Percentiles rank a stretch among this genome's conserved stretches.
phyloP scores from a whole-genome alignment of 768 basidiomycete genomes.

The Lanmaoa rubissima region DNA sequence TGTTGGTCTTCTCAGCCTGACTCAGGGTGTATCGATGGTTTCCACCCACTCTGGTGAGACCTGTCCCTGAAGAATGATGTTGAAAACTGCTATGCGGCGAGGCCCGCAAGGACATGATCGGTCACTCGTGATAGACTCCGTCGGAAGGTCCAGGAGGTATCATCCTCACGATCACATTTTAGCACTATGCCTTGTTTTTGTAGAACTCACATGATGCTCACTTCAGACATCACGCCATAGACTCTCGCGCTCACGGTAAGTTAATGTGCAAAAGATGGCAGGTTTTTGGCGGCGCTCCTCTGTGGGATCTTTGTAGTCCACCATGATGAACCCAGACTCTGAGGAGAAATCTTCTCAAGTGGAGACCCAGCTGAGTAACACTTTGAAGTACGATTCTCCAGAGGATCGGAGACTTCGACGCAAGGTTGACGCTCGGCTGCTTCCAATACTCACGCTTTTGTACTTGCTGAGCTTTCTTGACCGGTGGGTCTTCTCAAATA shows the following conservation, averaged over 20 bases:
- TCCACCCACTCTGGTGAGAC: background rate
- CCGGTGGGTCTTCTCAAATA: slow-evolving; percentile 23
- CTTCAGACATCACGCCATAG: slow-evolving; percentile 8
- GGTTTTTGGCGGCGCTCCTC: background rate
- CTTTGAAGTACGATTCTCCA: background rate
- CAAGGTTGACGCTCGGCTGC: slow-evolving; percentile 36
- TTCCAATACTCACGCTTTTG: slow-evolving; percentile 40
- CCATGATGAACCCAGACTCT: slow-evolving; percentile 8
- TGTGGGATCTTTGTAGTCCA: background rate
- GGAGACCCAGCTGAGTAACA: background rate
- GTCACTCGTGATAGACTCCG: background rate
- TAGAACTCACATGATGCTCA: background rate
- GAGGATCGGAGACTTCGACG: slow-evolving; percentile 29
- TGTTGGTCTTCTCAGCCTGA: background rate
- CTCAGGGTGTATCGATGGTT: background rate
- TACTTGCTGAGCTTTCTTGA: slow-evolving; percentile 44
- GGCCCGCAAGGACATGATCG: no score
- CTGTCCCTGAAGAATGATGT: background rate
- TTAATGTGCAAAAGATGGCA: background rate
- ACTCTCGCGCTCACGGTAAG: background rate
- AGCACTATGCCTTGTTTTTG: background rate
- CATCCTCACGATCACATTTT: background rate
- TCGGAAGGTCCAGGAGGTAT: background rate
- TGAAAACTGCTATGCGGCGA: no score
- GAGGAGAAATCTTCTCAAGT: slow-evolving; percentile 11